These are phyloP conservation scores for Rutidosis leptorrhynchoides DNA, from an alignment of 129 eudicot species.

Conservation along the genomic window DNA sequence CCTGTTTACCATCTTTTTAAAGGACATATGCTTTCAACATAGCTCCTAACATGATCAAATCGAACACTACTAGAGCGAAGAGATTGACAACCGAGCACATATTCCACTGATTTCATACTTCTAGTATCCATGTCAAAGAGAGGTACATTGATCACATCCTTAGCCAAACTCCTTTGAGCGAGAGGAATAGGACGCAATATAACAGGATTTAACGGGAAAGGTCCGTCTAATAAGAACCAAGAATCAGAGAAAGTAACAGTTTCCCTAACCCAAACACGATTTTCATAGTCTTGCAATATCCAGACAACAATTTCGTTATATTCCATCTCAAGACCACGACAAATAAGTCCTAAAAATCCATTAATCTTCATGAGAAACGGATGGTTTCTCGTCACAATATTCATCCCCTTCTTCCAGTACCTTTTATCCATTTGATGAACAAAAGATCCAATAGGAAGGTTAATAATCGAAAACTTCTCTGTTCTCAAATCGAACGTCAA, in stretches of 20 bases:
- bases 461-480: background rate
- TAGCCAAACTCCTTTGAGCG: background rate
- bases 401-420: background rate
- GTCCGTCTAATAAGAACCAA: too few species aligned
- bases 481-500: background rate
- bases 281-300: too few species aligned
- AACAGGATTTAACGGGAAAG: background rate
- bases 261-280: too few species aligned
- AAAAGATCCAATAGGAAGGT: background rate
- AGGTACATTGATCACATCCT: background rate
- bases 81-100: background rate
- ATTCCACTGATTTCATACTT: background rate
- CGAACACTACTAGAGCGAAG: background rate
- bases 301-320: background rate
- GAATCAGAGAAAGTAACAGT: too few species aligned
- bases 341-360: conserved; percentile 2
- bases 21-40: conserved; percentile 4
- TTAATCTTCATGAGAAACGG: background rate
- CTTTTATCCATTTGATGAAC: background rate
- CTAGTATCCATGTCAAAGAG: background rate
- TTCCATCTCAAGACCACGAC: background rate
- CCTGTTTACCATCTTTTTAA: too few species aligned
- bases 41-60: conserved; percentile 1
- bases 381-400: background rate
- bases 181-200: too few species aligned